phyloP scores from a whole-genome alignment of 495 filamentous ascomycete species.

The Neurospora africana region DNA sequence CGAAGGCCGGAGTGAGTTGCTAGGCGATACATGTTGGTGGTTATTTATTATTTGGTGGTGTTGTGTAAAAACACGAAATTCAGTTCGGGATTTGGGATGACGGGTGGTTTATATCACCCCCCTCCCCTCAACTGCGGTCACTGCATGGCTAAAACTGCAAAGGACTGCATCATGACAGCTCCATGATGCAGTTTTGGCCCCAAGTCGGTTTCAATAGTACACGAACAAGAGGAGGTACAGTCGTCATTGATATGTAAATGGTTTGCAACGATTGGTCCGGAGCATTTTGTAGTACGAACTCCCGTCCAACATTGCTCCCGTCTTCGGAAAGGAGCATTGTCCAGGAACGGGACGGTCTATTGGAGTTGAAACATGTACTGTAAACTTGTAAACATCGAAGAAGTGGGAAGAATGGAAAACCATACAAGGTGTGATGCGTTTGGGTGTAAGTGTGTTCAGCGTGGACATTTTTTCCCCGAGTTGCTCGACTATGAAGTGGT shows the following conservation, averaged over 20 bases:
- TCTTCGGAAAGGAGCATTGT: not conserved
- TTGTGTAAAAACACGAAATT: too few species aligned
- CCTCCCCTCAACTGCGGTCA: too few species aligned
- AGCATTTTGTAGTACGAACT: not conserved
- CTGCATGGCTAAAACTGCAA: not conserved
- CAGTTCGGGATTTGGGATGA: too few species aligned
- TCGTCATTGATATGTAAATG: not conserved
- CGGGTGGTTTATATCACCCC: not conserved
- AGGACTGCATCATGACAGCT: not conserved
- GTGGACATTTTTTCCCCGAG: too few species aligned
- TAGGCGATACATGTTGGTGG: not conserved
- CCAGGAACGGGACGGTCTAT: not conserved
- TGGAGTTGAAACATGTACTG: too few species aligned
- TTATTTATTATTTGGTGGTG: not conserved
- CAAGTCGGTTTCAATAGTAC: not conserved
- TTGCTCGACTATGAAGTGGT: not conserved
- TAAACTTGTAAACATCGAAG: not conserved
- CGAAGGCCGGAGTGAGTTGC: not conserved
- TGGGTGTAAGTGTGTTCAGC: too few species aligned
- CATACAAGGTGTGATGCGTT: too few species aligned
- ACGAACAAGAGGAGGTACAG: not conserved
- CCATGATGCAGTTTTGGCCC: not conserved
- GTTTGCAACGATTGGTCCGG: not conserved
- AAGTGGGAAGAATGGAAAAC: not conserved
- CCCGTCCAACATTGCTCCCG: not conserved